A percentile compares a stretch with the other conserved stretches of the same genome.
These are phyloP conservation scores for Chimonanthus praecox DNA, from an alignment of 164 flowering plant genomes.

Conservation along the genomic window DNA sequence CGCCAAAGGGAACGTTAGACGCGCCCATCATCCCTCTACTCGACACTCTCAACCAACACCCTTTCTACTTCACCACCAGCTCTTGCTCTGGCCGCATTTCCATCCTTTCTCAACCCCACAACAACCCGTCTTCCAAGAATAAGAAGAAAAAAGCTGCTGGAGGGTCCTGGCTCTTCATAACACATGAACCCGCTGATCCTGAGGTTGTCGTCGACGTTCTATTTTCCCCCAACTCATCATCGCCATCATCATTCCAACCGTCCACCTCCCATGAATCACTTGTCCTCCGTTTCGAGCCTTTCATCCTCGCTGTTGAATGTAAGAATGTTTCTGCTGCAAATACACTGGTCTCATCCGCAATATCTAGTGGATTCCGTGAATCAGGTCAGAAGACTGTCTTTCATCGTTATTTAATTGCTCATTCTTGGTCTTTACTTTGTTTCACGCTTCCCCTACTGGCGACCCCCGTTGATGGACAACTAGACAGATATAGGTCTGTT, in stretches of 20 bases:
- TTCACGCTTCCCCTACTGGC: no score
- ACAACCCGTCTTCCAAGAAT: conserved; percentile 9
- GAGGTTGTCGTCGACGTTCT: conserved; percentile 38
- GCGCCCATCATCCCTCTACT: conserved; percentile 70
- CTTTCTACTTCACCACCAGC: conserved; percentile 85
- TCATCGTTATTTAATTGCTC: no score
- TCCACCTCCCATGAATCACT: conserved; percentile 23
- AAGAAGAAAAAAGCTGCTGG: conserved; percentile 56
- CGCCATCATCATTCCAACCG: neutral
- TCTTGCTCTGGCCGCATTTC: conserved; percentile 97
- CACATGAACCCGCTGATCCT: conserved; percentile 64
- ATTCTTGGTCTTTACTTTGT: no score
- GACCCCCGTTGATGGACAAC: no score
- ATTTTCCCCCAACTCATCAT: conserved; percentile 22
- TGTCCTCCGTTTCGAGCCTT: conserved; percentile 80
- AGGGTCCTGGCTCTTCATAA: conserved; percentile 70
- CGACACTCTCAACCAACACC: conserved; percentile 51
- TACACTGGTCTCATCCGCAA: conserved; percentile 54
- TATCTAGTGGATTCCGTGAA: conserved; percentile 71
- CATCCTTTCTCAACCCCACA: conserved; percentile 63
- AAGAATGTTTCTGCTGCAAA: conserved; percentile 52
- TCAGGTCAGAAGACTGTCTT: conserved; percentile 26
- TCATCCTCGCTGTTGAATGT: conserved; percentile 79
- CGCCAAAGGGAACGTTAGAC: conserved; percentile 79
- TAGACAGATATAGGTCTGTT: no score